Percentiles rank a stretch among this genome's conserved stretches.
phyloP scores from a whole-genome alignment of 139 green algal species.

The Coelastrella sp. region DNA sequence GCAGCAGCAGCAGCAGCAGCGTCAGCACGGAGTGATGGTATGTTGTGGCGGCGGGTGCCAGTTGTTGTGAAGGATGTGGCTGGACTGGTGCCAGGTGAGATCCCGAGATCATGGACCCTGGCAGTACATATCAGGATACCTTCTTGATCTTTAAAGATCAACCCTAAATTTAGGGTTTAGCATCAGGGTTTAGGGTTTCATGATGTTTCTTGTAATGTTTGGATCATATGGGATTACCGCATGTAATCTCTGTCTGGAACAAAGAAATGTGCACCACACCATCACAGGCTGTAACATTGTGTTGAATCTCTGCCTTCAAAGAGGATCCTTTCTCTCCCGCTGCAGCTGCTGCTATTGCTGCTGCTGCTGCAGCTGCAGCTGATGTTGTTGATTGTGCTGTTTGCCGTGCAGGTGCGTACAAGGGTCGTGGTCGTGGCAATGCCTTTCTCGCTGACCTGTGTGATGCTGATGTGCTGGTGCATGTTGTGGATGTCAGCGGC shows the following conservation, averaged over 20 bases:
- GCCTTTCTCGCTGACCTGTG: slow-evolving; percentile 73
- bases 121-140: not conserved
- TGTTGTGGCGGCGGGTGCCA: slow-evolving; percentile 56
- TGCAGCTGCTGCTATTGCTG: not conserved
- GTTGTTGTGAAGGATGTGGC: slow-evolving; percentile 67
- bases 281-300: not conserved
- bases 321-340: not conserved
- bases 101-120: slow-evolving; percentile 9
- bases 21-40: not conserved
- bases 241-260: too few relatives aligned
- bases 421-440: slow-evolving; percentile 66
- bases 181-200: too few relatives aligned
- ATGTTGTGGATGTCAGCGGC: slow-evolving; percentile 59
- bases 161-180: too few relatives aligned
- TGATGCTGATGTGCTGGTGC: slow-evolving; percentile 66
- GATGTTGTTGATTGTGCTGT: not conserved
- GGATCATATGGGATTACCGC: too few relatives aligned
- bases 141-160: too few relatives aligned
- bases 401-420: slow-evolving; percentile 31
- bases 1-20: slow-evolving; percentile 14
- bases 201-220: too few relatives aligned
- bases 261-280: not conserved
- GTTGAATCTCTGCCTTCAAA: not conserved
- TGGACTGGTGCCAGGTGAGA: slow-evolving; percentile 67
- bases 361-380: not conserved